phyloP scores from a whole-genome alignment of 495 filamentous ascomycete species.

The Amorphotheca resinae region DNA sequence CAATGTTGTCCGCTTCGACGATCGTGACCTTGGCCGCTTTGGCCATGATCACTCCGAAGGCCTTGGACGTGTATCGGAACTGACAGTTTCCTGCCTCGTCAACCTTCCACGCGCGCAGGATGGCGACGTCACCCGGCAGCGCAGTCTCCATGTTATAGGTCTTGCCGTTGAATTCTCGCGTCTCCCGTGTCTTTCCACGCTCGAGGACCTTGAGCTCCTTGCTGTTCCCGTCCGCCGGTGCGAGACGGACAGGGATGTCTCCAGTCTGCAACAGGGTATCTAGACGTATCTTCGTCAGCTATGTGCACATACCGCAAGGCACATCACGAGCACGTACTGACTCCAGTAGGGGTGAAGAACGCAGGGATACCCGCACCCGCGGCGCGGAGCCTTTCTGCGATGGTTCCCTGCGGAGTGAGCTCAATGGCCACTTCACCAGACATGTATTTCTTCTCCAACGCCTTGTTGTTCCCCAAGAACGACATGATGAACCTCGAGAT shows the following conservation, averaged over 20 bases:
- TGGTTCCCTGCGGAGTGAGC: conserved; percentile 51
- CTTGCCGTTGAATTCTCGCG: conserved; percentile 45
- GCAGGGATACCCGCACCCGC: conserved; percentile 56
- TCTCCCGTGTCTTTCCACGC: conserved; percentile 42
- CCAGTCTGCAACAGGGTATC: conserved; percentile 49
- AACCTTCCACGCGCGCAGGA: conserved; percentile 50
- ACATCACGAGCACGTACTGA: conserved; percentile 33
- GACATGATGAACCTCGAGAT: conserved; percentile 47
- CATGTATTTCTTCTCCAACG: conserved; percentile 50
- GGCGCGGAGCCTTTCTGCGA: conserved; percentile 49
- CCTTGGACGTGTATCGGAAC: conserved; percentile 53
- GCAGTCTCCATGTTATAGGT: conserved; percentile 51
- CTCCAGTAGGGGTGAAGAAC: conserved; percentile 53
- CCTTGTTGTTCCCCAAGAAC: conserved; percentile 51
- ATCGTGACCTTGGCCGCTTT: conserved; percentile 51
- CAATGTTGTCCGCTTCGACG: conserved; percentile 58
- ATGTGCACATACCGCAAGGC: too few relatives aligned
- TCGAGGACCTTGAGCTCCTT: conserved; percentile 29
- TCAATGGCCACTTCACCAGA: conserved; percentile 49
- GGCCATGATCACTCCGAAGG: conserved; percentile 45
- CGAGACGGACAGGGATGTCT: conserved; percentile 43
- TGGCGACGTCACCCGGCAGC: conserved; percentile 49
- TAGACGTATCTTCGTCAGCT: conserved; percentile 7
- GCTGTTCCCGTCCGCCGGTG: conserved; percentile 30
- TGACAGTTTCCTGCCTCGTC: conserved; percentile 52